Conservation (phyloP, 2,329 filamentous ascomycete species). For the Aspergillus sp. region DNA sequence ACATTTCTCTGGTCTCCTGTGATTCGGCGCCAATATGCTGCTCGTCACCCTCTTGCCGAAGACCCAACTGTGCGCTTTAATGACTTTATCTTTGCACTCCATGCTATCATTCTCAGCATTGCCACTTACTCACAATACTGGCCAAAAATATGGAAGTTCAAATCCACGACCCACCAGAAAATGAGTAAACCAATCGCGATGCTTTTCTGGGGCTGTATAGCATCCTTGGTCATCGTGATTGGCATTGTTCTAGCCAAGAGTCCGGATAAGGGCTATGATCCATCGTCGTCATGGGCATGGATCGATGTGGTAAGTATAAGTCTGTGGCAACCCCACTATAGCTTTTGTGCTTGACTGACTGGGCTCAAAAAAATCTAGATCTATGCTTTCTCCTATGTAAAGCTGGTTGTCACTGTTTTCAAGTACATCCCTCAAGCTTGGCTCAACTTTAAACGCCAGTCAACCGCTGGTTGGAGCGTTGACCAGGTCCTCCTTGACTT, state of each 20-base stretch:
- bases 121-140: slow-evolving; percentile 76
- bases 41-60: slow-evolving; percentile 66
- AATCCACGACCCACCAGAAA: slow-evolving; percentile 50
- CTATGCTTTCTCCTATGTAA: slow-evolving; percentile 76
- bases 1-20: slow-evolving; percentile 74
- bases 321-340: background rate
- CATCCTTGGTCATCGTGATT: slow-evolving; percentile 33
- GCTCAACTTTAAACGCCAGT: slow-evolving; percentile 77
- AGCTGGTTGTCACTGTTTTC: slow-evolving; percentile 79
- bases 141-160: slow-evolving; percentile 70
- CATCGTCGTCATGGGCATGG: slow-evolving; percentile 53
- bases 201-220: slow-evolving; percentile 64
- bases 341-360: background rate
- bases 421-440: slow-evolving; percentile 89
- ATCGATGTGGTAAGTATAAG: slow-evolving; percentile 54
- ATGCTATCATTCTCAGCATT: slow-evolving; percentile 68
- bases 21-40: slow-evolving; percentile 78
- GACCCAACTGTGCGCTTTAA: slow-evolving; percentile 84
- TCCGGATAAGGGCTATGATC: slow-evolving; percentile 41
- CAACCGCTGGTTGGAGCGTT: slow-evolving; percentile 85
- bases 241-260: slow-evolving; percentile 40
- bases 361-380: slow-evolving; percentile 34
- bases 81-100: slow-evolving; percentile 81
- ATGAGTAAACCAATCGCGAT: slow-evolving; percentile 61
- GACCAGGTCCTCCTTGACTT: slow-evolving; percentile 79